A percentile compares a stretch with the other conserved stretches of the same genome.
Conservation (phyloP, 768 basidiomycete species). For the Rhodocollybia butyracea region DNA sequence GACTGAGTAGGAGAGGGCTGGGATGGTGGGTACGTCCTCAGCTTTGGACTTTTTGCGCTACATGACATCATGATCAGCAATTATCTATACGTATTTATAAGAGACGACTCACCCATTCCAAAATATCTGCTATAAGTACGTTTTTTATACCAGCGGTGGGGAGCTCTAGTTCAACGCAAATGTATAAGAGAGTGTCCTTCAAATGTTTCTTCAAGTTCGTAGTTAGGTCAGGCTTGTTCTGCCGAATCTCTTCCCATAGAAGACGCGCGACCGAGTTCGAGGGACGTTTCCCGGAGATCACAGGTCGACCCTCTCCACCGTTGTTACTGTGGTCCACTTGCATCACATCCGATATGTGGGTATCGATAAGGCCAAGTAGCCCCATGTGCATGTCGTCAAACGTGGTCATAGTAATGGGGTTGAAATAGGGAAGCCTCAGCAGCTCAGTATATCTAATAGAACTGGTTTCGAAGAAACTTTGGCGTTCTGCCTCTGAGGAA, state of each 20-base stretch:
- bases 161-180: no score
- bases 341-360: slow-evolving; percentile 22
- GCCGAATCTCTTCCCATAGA: background rate
- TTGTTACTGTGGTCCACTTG: slow-evolving; percentile 9
- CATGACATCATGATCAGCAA: no score
- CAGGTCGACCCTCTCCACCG: slow-evolving; percentile 1
- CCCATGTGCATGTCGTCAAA: no score
- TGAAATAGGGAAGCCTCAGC: slow-evolving; percentile 31
- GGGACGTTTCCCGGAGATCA: background rate
- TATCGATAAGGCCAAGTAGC: slow-evolving; percentile 22
- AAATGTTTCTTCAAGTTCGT: no score
- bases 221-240: background rate
- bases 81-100: no score
- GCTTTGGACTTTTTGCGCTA: no score
- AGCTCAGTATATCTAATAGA: slow-evolving; percentile 28
- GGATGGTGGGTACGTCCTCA: background rate
- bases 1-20: background rate
- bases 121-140: no score
- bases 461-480: slow-evolving; percentile 12
- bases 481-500: slow-evolving; percentile 11
- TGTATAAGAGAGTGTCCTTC: no score
- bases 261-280: background rate
- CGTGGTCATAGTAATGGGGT: slow-evolving; percentile 22
- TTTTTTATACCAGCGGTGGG: no score
- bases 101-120: no score